These are phyloP conservation scores for Wickerhamomyces sp. DNA, from an alignment of 1,139 yeast genomes.

Conservation along the genomic window DNA sequence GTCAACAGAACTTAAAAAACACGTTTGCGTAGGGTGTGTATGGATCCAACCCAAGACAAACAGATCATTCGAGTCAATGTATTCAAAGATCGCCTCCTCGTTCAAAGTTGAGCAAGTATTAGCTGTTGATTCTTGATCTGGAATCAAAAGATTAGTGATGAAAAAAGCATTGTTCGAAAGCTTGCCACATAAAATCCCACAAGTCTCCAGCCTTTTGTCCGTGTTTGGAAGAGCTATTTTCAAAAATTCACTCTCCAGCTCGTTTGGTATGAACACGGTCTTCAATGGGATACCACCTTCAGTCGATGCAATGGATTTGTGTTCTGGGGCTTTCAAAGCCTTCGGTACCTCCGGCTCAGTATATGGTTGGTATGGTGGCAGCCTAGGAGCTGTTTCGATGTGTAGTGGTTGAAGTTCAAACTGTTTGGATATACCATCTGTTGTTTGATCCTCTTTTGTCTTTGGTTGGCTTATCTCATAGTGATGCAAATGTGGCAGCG, in stretches of 20 bases:
- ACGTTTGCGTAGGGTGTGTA: constrained; percentile 63
- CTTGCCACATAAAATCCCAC: constrained; percentile 58
- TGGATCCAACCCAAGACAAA: constrained; percentile 66
- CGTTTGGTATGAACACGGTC: constrained; percentile 42
- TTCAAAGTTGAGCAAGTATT: constrained; percentile 54
- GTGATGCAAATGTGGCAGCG: constrained; percentile 5
- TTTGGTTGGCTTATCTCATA: constrained; percentile 4
- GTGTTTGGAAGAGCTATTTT: constrained; percentile 44
- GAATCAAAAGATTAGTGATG: constrained; percentile 51
- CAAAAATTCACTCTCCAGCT: constrained; percentile 37
- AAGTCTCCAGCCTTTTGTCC: constrained; percentile 45
- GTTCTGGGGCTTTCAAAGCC: constrained; percentile 20
- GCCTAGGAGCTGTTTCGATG: constrained; percentile 3
- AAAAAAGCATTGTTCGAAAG: constrained; percentile 52
- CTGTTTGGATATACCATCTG: constrained; percentile 1
- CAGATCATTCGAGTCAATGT: constrained; percentile 44
- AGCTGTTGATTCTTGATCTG: constrained; percentile 52
- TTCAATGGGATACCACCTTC: constrained; percentile 51
- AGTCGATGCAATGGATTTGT: constrained; percentile 36
- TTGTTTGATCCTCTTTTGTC: constrained; percentile 1
- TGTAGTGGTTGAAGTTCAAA: constrained; percentile 3
- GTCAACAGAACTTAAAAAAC: constrained; percentile 57
- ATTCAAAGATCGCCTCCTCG: constrained; percentile 50
- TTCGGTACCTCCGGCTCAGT: constrained; percentile 10
- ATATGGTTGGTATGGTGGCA: constrained; percentile 5